Evolutionary conservation across 2,329 filamentous ascomycete species (phyloP).

Genomic region (Pestalotiopsis sp.): DNA sequence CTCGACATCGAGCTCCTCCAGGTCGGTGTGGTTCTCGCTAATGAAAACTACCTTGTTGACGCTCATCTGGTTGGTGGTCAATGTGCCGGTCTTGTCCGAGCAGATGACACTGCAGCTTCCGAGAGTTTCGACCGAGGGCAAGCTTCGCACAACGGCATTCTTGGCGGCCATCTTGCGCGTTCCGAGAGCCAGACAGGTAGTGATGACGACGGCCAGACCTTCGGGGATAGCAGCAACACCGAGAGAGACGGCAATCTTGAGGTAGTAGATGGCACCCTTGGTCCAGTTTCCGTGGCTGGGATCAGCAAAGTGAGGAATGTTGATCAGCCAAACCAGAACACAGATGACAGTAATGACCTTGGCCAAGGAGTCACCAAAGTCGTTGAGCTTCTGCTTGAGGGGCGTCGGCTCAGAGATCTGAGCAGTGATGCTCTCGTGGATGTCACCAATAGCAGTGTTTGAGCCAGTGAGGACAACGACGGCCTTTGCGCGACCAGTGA

Average conservation of each 20-base stretch:
- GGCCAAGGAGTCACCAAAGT: conserved; percentile 93
- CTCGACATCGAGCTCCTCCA: conserved; percentile 87
- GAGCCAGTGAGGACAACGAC: conserved; percentile 88
- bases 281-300: conserved; percentile 90
- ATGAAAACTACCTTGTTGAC: conserved; percentile 91
- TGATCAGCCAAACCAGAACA: conserved; percentile 96
- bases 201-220: conserved; percentile 96
- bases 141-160: conserved; percentile 93
- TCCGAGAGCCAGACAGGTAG: conserved; percentile 94
- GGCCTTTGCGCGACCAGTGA: conserved; percentile 89
- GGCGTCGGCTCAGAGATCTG: conserved; percentile 98
- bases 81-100: conserved; percentile 97
- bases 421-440: conserved; percentile 96
- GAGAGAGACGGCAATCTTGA: conserved; percentile 98
- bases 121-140: conserved; percentile 95
- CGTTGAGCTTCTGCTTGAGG: conserved; percentile 97
- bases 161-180: conserved; percentile 99
- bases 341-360: conserved; percentile 99
- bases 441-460: conserved; percentile 94
- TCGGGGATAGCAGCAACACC: conserved; percentile 98
- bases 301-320: conserved; percentile 95
- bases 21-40: conserved; percentile 68
- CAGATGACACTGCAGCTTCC: conserved; percentile 99
- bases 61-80: conserved; percentile 99
- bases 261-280: conserved; percentile 98